A percentile compares a stretch with the other conserved stretches of the same genome.
These are phyloP conservation scores for Globisporangium spinosum DNA, from an alignment of 352 stramenopile genomes.

Conservation along the genomic window DNA sequence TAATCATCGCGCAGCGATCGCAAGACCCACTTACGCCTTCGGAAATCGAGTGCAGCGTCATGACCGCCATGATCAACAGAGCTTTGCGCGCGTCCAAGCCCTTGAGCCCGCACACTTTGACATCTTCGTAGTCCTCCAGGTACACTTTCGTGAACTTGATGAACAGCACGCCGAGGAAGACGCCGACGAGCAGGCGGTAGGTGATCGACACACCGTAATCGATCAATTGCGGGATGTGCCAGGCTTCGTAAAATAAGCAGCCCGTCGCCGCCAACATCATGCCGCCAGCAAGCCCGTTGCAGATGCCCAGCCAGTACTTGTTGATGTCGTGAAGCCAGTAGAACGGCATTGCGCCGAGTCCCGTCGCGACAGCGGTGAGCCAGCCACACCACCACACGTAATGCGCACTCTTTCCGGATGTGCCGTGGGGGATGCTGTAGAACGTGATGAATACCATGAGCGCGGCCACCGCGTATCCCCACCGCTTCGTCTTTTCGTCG, in stretches of 20 bases:
- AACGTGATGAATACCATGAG: constrained; percentile 60
- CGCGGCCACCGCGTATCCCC: constrained; percentile 46
- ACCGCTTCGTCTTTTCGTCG: constrained; percentile 22
- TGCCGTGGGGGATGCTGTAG: constrained; percentile 48
- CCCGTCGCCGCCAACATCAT: constrained; percentile 98
- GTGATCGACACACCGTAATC: constrained; percentile 68
- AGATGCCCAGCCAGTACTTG: constrained; percentile 93
- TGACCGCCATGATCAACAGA: constrained; percentile 97
- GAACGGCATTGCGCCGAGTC: constrained; percentile 93
- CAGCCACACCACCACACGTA: constrained; percentile 98
- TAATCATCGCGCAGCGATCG: neutral
- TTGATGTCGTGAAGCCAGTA: constrained; percentile 91
- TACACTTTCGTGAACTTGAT: constrained; percentile 95
- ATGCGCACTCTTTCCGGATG: constrained; percentile 52
- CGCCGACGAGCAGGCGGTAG: constrained; percentile 86
- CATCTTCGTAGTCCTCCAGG: constrained; percentile 94
- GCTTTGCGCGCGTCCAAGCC: constrained; percentile 89
- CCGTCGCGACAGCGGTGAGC: constrained; percentile 95
- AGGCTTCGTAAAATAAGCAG: constrained; percentile 93
- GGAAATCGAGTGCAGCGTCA: constrained; percentile 98
- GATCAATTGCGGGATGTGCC: constrained; percentile 68
- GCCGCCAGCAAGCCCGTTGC: constrained; percentile 93
- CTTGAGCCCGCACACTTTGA: constrained; percentile 83
- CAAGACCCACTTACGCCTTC: constrained; percentile 85
- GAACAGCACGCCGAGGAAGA: constrained; percentile 93